Evolutionary conservation across 1,284 basidiomycete species (phyloP).

Genomic region (Malassezia obtusa): DNA sequence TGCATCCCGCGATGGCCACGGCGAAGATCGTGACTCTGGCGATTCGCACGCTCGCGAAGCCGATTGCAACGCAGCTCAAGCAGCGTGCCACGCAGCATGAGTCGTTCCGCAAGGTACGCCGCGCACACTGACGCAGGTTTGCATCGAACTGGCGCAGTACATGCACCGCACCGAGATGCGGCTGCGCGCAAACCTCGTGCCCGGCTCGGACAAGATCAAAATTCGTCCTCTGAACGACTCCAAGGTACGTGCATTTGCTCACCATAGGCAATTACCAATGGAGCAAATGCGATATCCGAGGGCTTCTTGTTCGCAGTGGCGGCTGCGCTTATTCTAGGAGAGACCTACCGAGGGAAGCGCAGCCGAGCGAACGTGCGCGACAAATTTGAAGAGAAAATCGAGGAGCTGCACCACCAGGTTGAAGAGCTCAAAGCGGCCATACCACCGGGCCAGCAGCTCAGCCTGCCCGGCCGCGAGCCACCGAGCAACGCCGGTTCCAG

Average conservation of each 20-base stretch:
- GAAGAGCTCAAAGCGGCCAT: slow-evolving; percentile 14
- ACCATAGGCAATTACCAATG: slow-evolving; percentile 26
- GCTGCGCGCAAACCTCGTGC: slow-evolving; percentile 32
- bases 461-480: no score
- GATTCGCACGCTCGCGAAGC: slow-evolving; percentile 44
- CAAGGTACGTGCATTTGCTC: slow-evolving; percentile 14
- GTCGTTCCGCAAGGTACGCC: slow-evolving; percentile 28
- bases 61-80: slow-evolving; percentile 44
- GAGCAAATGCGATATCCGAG: slow-evolving; percentile 42
- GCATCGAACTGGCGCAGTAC: slow-evolving; percentile 35
- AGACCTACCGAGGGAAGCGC: slow-evolving; percentile 34
- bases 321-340: slow-evolving; percentile 39
- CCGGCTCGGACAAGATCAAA: slow-evolving; percentile 23
- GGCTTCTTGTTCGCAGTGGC: slow-evolving; percentile 44
- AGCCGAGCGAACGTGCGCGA: slow-evolving; percentile 37
- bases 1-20: slow-evolving; percentile 28
- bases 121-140: slow-evolving; percentile 17
- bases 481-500: no score
- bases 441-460: background rate
- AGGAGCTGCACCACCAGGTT: slow-evolving; percentile 23
- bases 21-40: slow-evolving; percentile 41
- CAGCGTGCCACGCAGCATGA: slow-evolving; percentile 40
- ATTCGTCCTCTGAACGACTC: slow-evolving; percentile 45
- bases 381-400: slow-evolving; percentile 30
- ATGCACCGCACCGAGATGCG: slow-evolving; percentile 44